A percentile compares a stretch with the other conserved stretches of the same genome.
Evolutionary conservation across 495 filamentous ascomycete species (phyloP).

Genomic region (Rostrohypoxylon terebratum): DNA sequence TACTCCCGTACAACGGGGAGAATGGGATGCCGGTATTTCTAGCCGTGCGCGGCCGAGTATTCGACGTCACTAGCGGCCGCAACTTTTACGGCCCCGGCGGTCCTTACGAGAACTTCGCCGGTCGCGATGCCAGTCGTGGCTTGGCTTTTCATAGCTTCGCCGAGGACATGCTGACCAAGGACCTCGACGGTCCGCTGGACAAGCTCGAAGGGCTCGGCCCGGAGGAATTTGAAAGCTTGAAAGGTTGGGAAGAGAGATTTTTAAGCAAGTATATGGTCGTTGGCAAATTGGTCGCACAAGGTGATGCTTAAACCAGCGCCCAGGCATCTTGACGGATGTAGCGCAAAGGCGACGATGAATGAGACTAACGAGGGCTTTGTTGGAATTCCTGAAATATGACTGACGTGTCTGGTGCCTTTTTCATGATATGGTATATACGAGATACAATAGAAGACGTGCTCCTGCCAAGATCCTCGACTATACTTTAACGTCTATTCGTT

Average conservation of each 20-base stretch:
- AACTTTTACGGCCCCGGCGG: slow-evolving; percentile 96
- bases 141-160: slow-evolving; percentile 95
- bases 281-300: slow-evolving; percentile 78
- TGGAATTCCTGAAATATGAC: not conserved
- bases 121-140: slow-evolving; percentile 91
- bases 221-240: slow-evolving; percentile 85
- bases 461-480: not conserved
- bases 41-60: slow-evolving; percentile 85
- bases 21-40: slow-evolving; percentile 81
- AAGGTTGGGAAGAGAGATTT: slow-evolving; percentile 94
- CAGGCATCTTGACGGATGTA: no score
- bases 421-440: not conserved
- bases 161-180: slow-evolving; percentile 94
- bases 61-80: slow-evolving; percentile 84
- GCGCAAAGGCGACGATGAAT: not conserved
- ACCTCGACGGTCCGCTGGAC: slow-evolving; percentile 88
- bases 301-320: slow-evolving; percentile 50
- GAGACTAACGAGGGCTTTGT: slow-evolving; percentile 6
- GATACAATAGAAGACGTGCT: not conserved
- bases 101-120: slow-evolving; percentile 93
- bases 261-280: slow-evolving; percentile 93
- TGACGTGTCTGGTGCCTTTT: not conserved
- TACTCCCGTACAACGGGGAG: slow-evolving; percentile 88
- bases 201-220: slow-evolving; percentile 76
- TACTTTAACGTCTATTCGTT: not conserved